Percentiles rank a stretch among this genome's conserved stretches.
phyloP scores from a whole-genome alignment of 306 rosid species.

The Corylus americana region DNA sequence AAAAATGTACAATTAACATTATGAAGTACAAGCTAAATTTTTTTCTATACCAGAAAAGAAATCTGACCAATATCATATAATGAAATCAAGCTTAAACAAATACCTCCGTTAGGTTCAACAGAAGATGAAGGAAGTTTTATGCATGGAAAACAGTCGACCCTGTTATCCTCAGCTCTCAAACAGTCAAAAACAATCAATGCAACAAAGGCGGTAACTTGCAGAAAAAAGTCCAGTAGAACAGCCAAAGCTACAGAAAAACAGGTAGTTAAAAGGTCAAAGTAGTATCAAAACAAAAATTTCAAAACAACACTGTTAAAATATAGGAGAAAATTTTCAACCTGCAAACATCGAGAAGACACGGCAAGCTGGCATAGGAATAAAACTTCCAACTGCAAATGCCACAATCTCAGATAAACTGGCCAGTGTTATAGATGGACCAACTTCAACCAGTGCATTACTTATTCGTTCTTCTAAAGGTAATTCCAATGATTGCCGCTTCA shows the following conservation, averaged over 20 bases:
- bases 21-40: slow-evolving; percentile 19
- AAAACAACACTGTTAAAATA: slow-evolving; percentile 11
- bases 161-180: slow-evolving; percentile 73
- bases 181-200: slow-evolving; percentile 80
- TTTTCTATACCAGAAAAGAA: slow-evolving; percentile 5
- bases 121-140: slow-evolving; percentile 54
- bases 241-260: slow-evolving; percentile 74
- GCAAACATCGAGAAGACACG: slow-evolving; percentile 99
- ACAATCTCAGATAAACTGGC: slow-evolving; percentile 91
- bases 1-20: slow-evolving; percentile 1
- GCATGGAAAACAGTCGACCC: slow-evolving; percentile 95
- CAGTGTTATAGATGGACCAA: slow-evolving; percentile 93
- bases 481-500: slow-evolving; percentile 71
- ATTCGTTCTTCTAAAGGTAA: slow-evolving; percentile 75
- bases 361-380: slow-evolving; percentile 97
- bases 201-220: slow-evolving; percentile 91
- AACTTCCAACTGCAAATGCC: slow-evolving; percentile 94
- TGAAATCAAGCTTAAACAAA: slow-evolving; percentile 8
- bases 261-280: slow-evolving; percentile 11
- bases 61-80: slow-evolving; percentile 9
- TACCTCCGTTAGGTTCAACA: slow-evolving; percentile 68
- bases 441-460: slow-evolving; percentile 86
- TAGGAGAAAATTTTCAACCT: slow-evolving; percentile 49
- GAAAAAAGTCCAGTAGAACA: slow-evolving; percentile 88
- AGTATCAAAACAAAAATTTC: slow-evolving; percentile 12